Conservation (phyloP, 495 filamentous ascomycete genomes). For the Penicillium nucicola region DNA sequence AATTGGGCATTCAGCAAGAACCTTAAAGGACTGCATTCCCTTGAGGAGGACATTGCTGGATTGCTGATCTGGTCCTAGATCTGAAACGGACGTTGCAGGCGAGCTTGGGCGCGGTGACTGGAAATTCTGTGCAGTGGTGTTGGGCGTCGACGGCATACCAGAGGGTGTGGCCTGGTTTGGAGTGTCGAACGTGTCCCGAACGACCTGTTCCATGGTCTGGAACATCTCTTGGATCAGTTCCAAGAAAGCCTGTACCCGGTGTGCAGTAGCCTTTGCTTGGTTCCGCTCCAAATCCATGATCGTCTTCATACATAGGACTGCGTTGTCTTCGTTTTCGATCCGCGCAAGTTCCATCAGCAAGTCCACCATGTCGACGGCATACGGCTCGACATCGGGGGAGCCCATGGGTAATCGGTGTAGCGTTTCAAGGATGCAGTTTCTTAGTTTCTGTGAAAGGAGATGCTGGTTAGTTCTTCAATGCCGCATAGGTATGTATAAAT, state of each 20-base stretch:
- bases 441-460: conserved; percentile 61
- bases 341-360: conserved; percentile 82
- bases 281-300: conserved; percentile 94
- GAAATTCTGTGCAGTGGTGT: conserved; percentile 65
- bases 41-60: conserved; percentile 73
- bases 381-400: conserved; percentile 80
- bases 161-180: conserved; percentile 60
- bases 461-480: conserved; percentile 3
- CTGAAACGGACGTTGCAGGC: conserved; percentile 73
- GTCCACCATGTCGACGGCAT: conserved; percentile 82
- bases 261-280: conserved; percentile 74
- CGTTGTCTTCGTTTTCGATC: conserved; percentile 97
- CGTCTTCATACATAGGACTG: conserved; percentile 94
- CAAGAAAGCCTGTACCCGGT: conserved; percentile 84
- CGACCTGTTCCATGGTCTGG: conserved; percentile 86
- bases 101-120: conserved; percentile 88
- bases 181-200: conserved; percentile 88
- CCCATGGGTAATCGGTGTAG: conserved; percentile 85
- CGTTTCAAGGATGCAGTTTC: conserved; percentile 90
- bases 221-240: conserved; percentile 94
- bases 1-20: conserved; percentile 94
- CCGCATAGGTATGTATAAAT: neutral
- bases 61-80: conserved; percentile 77
- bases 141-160: conserved; percentile 73
- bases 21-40: conserved; percentile 99